Base-by-base conservation (phyloP, 768 basidiomycete species). In the Hypholoma fasciculare region DNA sequence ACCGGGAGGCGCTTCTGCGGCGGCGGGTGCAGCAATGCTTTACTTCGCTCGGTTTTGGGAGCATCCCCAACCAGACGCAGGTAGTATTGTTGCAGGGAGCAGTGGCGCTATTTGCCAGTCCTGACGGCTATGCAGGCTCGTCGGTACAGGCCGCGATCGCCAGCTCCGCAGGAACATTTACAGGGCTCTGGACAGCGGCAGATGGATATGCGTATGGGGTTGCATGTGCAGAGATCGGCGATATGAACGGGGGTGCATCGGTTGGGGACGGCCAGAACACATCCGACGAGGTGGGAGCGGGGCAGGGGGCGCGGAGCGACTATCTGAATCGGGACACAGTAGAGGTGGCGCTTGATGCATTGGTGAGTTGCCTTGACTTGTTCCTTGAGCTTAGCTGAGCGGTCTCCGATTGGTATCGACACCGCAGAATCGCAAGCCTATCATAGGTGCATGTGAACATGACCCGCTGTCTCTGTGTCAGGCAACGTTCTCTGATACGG, bases 141-240 rank as follows among this genome's bases (percentile, higher is more conserved):
- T 85, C 88, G 0, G 84, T 97, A 16, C 96, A 98, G 71, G 95
- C 95, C 0, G 91, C 93, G 0, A 96, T 98, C 61, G 90, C 91
- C 0, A 88, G 92, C 0, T 92, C 88, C 6, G 82, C 91, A 0
- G 96, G 95, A 1, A 78, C 84, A 0, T 96, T 97, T 71, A 87
- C 86, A 2, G 85, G 83, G 13, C 81, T 99, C 12, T 98, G 96
- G 96, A 84, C 89, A 56, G 83, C 84, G 55, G 78, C 82, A 1
- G 96, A 98, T 70, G 92, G 94, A 5, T 96, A 94, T 72, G 96
- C 87, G 0, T 95, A 93, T 72, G 96, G 96, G 0, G 87, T 97
- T 2, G 92, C 93, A 3, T 89, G 82, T 43, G 74, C 87, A 19
- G 82, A 86, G 48, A 71, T 85, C 19, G 68, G 72, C 12, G 79